Evolutionary conservation across 805 yeast species (phyloP).

Genomic region (Candida peoriensis): DNA sequence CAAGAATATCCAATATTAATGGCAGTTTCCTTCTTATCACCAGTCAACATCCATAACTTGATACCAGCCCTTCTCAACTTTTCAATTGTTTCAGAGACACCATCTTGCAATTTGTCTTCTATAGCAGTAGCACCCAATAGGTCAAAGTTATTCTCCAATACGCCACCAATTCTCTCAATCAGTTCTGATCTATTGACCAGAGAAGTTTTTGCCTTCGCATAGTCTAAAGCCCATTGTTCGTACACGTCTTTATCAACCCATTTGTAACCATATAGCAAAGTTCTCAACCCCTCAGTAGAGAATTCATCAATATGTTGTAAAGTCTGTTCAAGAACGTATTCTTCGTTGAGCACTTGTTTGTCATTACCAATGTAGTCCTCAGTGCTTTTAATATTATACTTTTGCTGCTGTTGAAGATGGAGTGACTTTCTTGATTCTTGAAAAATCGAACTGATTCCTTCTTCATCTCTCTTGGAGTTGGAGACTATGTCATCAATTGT

Average conservation of each 20-base stretch:
- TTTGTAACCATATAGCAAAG: conserved; percentile 75
- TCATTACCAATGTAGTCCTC: conserved; percentile 45
- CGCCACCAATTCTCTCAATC: conserved; percentile 68
- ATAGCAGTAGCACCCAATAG: conserved; percentile 93
- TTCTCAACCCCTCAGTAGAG: conserved; percentile 91
- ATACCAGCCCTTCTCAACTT: conserved; percentile 90
- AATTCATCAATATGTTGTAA: conserved; percentile 89
- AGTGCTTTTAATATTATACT: conserved; percentile 33
- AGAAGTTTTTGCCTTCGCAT: conserved; percentile 73
- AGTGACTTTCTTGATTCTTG: conserved; percentile 50
- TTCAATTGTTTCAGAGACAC: conserved; percentile 95
- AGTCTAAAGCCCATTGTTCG: conserved; percentile 59
- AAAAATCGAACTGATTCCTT: conserved; percentile 50
- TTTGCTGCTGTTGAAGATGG: conserved; percentile 52
- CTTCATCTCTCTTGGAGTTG: conserved; percentile 38
- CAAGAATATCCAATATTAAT: conserved; percentile 96
- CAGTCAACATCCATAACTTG: conserved; percentile 97
- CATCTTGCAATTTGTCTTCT: conserved; percentile 93
- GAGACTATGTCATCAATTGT: conserved; percentile 48
- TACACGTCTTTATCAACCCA: conserved; percentile 62
- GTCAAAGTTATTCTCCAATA: conserved; percentile 62
- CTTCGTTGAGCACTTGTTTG: conserved; percentile 60
- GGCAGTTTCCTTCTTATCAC: conserved; percentile 97
- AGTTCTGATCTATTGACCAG: conserved; percentile 58
- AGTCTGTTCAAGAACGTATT: conserved; percentile 74